Base-by-base conservation (phyloP, 2,329 filamentous ascomycete genomes). In the Helminthosporium solani region DNA sequence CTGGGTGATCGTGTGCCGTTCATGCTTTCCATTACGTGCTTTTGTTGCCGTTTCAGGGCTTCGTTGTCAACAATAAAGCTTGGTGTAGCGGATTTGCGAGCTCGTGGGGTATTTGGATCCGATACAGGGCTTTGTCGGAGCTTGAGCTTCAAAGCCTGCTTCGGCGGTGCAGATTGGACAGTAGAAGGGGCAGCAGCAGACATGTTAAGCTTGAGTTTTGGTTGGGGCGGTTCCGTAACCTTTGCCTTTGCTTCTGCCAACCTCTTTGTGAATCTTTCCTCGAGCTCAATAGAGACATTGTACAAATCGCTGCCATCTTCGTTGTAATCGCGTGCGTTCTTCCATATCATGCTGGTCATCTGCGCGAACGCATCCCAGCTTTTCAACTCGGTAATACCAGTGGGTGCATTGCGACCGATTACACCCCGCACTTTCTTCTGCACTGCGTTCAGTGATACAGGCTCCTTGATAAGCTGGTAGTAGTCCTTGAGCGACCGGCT, bases 231-330 rank as follows among this genome's bases (percentile, higher is more conserved):
- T 67, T 94, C 87, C 39, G 81, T 77, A 15, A 92, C 87, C 45
- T 79, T 79, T 37, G 79, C 79, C 66, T 87, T 90, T 8, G 89
- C 90, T 60, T 88, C 80, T 52, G 81, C 82, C 28, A 95, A 70
- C 44, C 87, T 77, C 33, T 80, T 76, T 41, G 82, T 76, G 64
- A 95, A 91, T 60, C 83, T 78, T 66, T 81, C 75, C 81, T 95
- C 85, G 6, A 96, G 80, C 49, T 94, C 84, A 39, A 84, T 81
- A 0, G 90, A 89, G 50, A 94, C 76, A 18, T 81, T 77, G 53
- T 85, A 89, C 41, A 96, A 91, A 14, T 90, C 86, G 61, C 91
- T 96, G 3, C 86, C 88, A 63, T 96, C 90, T 68, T 96, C 89
- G 57, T 96, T 96, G 75, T 92, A 96, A 48, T 86, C 86, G 61